A percentile compares a stretch with the other conserved stretches of the same genome.
These are phyloP conservation scores for Bidens hawaiensis DNA, from an alignment of 140 eudicot species.

Conservation along the genomic window DNA sequence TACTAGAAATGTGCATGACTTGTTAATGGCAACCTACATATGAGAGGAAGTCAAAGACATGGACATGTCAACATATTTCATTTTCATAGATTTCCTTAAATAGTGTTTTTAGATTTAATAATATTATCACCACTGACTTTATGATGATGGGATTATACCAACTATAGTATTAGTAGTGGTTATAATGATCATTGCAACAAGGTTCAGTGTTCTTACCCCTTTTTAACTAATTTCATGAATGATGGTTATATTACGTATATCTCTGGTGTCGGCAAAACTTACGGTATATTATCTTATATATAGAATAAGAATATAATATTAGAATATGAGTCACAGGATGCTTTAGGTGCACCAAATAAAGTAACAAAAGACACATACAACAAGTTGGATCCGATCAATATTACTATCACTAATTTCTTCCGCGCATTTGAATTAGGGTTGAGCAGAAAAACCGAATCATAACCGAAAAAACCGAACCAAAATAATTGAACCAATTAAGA, in stretches of 20 bases:
- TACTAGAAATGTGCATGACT: not conserved
- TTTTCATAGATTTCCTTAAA: conserved; percentile 26
- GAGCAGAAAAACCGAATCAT: no score
- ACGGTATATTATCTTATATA: not conserved
- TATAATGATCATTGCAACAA: conserved; percentile 26
- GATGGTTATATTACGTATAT: conserved; percentile 15
- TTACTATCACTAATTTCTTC: not conserved
- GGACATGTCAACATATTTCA: conserved; percentile 17
- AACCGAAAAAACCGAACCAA: no score
- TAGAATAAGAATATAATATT: not conserved
- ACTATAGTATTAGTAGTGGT: conserved; percentile 28
- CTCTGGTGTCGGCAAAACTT: conserved; percentile 24
- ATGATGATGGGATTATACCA: conserved; percentile 35
- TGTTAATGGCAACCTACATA: not conserved
- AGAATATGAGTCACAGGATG: not conserved
- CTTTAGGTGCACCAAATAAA: conserved; percentile 21
- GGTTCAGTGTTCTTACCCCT: conserved; percentile 33
- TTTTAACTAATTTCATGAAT: conserved; percentile 11
- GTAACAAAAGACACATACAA: conserved; percentile 9
- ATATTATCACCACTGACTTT: conserved; percentile 38
- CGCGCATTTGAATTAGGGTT: not conserved
- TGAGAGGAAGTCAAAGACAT: conserved; percentile 15
- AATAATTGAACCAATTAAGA: not conserved
- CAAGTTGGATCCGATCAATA: not conserved
- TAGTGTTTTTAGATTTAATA: conserved; percentile 30